Conservation (phyloP, 108 stramenopile genomes). For the Cyclotella cryptica region DNA sequence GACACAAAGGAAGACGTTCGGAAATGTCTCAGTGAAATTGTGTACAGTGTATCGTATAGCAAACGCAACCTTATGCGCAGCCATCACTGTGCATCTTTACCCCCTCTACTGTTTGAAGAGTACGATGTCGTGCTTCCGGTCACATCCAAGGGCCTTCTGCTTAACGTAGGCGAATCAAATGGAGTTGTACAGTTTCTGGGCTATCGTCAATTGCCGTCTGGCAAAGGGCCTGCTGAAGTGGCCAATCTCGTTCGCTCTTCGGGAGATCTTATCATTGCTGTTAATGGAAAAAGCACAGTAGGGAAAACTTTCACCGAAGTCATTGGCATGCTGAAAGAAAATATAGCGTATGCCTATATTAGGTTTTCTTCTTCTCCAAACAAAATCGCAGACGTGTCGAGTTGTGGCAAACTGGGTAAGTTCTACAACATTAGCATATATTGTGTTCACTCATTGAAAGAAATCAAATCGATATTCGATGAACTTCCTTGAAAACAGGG, state of each 20-base stretch:
- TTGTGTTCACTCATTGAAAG: not conserved
- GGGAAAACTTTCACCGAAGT: constrained; percentile 85
- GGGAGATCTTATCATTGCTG: constrained; percentile 86
- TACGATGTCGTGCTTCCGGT: constrained; percentile 87
- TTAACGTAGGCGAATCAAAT: constrained; percentile 88
- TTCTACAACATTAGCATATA: constrained; percentile 31
- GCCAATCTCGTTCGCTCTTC: constrained; percentile 67
- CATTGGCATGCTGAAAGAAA: constrained; percentile 69
- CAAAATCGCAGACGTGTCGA: constrained; percentile 66
- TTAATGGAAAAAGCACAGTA: constrained; percentile 79
- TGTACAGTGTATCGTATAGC: constrained; percentile 30
- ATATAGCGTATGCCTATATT: constrained; percentile 74
- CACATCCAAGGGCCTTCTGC: constrained; percentile 81
- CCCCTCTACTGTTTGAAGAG: constrained; percentile 77
- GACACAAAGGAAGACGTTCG: constrained; percentile 21
- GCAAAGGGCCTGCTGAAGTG: constrained; percentile 75
- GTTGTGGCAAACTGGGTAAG: constrained; percentile 70
- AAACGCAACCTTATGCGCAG: constrained; percentile 17
- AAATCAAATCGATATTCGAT: not conserved
- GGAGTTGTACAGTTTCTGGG: constrained; percentile 84
- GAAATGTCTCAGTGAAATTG: constrained; percentile 30
- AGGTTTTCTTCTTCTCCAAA: constrained; percentile 63
- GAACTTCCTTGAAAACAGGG: not conserved
- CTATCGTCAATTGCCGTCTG: constrained; percentile 64
- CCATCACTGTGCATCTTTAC: constrained; percentile 46